A percentile compares a stretch with the other conserved stretches of the same genome.
phyloP scores from a whole-genome alignment of 768 basidiomycete species.

The Pilatotrama ljubarskyi region DNA sequence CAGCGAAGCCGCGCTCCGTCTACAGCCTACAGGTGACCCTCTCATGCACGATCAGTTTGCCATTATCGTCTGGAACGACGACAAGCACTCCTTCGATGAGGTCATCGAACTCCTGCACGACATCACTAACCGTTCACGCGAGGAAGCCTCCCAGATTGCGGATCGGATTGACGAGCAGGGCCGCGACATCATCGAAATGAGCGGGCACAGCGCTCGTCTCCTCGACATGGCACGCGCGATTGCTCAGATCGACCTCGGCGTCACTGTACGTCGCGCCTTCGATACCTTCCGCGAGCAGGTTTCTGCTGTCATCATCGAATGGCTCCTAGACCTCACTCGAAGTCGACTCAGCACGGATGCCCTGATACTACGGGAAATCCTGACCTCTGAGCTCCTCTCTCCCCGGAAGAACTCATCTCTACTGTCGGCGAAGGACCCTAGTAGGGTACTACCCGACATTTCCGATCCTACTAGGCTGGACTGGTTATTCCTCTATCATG shows the following conservation, averaged over 20 bases:
- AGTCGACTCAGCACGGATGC: slow-evolving; percentile 68
- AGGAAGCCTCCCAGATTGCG: slow-evolving; percentile 58
- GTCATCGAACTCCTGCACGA: slow-evolving; percentile 74
- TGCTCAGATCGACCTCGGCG: slow-evolving; percentile 86
- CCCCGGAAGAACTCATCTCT: slow-evolving; percentile 56
- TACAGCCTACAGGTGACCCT: slow-evolving; percentile 76
- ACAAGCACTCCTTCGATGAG: slow-evolving; percentile 93
- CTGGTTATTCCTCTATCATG: slow-evolving; percentile 78
- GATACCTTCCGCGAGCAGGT: slow-evolving; percentile 91
- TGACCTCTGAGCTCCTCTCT: slow-evolving; percentile 67
- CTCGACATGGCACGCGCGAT: slow-evolving; percentile 80
- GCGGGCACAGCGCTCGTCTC: slow-evolving; percentile 50
- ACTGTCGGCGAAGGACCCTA: slow-evolving; percentile 38
- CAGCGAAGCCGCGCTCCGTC: slow-evolving; percentile 67
- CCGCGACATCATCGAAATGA: slow-evolving; percentile 81
- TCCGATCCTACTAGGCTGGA: slow-evolving; percentile 63
- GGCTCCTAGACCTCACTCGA: slow-evolving; percentile 79
- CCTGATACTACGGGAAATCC: slow-evolving; percentile 66
- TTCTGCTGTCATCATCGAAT: slow-evolving; percentile 79
- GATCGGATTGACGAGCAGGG: slow-evolving; percentile 75
- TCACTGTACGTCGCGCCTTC: slow-evolving; percentile 83
- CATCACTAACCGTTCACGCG: slow-evolving; percentile 47
- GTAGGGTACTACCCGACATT: slow-evolving; percentile 38
- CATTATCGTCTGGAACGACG: slow-evolving; percentile 93
- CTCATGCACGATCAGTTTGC: slow-evolving; percentile 79